phyloP scores from a whole-genome alignment of 2,329 filamentous ascomycete genomes.

The Penicillium aurantiogriseum region DNA sequence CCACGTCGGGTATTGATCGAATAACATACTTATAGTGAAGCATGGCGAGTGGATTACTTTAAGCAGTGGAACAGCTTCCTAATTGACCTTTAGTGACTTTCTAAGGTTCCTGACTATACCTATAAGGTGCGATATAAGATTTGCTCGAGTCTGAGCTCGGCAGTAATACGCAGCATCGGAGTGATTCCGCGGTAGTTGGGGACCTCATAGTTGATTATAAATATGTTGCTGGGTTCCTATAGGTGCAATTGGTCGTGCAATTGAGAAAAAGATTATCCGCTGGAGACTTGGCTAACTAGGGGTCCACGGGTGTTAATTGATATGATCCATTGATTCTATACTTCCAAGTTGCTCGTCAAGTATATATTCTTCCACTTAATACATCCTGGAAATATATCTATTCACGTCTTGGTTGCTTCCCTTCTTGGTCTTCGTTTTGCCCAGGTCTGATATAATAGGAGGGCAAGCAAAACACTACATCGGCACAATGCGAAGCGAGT shows the following conservation, averaged over 20 bases:
- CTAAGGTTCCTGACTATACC: background rate
- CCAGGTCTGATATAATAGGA: background rate
- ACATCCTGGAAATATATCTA: background rate
- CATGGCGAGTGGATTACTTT: background rate
- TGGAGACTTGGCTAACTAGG: background rate
- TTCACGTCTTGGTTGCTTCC: too few relatives aligned
- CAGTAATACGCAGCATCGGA: background rate
- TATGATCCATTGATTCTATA: too few relatives aligned
- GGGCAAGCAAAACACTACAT: background rate
- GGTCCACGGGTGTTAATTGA: too few relatives aligned
- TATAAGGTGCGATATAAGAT: background rate
- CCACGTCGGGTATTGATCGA: background rate
- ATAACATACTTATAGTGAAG: background rate
- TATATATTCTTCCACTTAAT: background rate
- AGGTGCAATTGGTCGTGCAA: background rate
- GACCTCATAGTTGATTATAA: background rate
- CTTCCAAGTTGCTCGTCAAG: background rate
- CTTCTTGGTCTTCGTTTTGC: background rate
- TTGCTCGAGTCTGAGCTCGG: background rate
- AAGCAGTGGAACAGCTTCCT: background rate
- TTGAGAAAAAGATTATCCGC: background rate
- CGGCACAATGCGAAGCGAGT: background rate
- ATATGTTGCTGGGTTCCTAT: background rate
- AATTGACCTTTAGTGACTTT: background rate
- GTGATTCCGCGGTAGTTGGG: background rate